Evolutionary conservation across 1,284 basidiomycete genomes (phyloP).

Genomic region (Malassezia obtusa): DNA sequence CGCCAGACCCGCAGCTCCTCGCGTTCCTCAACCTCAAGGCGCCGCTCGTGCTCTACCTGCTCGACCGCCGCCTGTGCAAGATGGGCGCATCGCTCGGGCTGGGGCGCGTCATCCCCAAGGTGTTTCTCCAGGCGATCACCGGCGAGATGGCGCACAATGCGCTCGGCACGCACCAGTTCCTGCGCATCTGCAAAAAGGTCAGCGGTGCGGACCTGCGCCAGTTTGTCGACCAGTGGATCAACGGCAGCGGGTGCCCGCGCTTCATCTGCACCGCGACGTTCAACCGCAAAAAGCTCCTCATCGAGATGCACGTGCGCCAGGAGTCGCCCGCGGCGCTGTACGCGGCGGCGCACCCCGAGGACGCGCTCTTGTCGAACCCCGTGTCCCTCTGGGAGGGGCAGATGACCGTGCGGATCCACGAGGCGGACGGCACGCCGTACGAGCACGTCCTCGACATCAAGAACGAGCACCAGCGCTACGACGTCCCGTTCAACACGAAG

Average conservation of each 20-base stretch:
- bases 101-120: slow-evolving; percentile 84
- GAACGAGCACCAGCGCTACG: slow-evolving; percentile 74
- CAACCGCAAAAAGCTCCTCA: slow-evolving; percentile 94
- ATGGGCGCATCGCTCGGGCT: slow-evolving; percentile 88
- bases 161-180: slow-evolving; percentile 79
- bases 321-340: slow-evolving; percentile 61
- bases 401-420: slow-evolving; percentile 97
- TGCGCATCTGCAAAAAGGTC: slow-evolving; percentile 84
- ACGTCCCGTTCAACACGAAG: slow-evolving; percentile 99
- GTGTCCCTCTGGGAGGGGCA: slow-evolving; percentile 56
- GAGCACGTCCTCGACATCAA: slow-evolving; percentile 94
- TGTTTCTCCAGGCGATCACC: slow-evolving; percentile 85
- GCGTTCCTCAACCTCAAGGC: slow-evolving; percentile 86
- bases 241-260: slow-evolving; percentile 87
- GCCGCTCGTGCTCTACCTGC: slow-evolving; percentile 85
- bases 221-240: slow-evolving; percentile 97
- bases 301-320: slow-evolving; percentile 88
- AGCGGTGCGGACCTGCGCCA: slow-evolving; percentile 66
- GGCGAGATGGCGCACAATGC: slow-evolving; percentile 71
- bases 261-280: slow-evolving; percentile 84
- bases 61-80: slow-evolving; percentile 85
- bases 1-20: slow-evolving; percentile 49
- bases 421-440: slow-evolving; percentile 96
- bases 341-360: slow-evolving; percentile 33
- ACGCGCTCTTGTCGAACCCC: slow-evolving; percentile 50